A percentile compares a stretch with the other conserved stretches of the same genome.
phyloP scores from a whole-genome alignment of 257 asterid genomes.

The Capsicum baccatum region DNA sequence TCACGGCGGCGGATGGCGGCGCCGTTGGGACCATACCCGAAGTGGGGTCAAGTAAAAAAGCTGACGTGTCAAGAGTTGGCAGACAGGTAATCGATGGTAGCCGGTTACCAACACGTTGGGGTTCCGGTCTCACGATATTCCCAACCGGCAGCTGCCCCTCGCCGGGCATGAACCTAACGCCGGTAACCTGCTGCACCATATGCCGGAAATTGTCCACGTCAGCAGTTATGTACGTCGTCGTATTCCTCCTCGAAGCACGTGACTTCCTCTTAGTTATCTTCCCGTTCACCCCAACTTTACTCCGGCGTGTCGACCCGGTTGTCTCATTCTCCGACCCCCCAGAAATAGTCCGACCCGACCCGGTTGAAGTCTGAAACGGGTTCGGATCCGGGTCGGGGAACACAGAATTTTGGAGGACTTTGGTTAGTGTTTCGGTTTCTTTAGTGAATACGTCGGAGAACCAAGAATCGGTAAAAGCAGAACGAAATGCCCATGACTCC shows the following conservation, averaged over 20 bases:
- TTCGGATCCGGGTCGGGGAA: slow-evolving; percentile 40
- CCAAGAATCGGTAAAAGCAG: slow-evolving; percentile 68
- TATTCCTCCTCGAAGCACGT: slow-evolving; percentile 71
- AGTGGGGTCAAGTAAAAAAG: slow-evolving; percentile 49
- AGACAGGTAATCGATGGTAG: slow-evolving; percentile 36
- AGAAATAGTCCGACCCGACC: slow-evolving; percentile 39
- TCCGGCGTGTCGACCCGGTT: slow-evolving; percentile 41
- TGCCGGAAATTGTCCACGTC: slow-evolving; percentile 86
- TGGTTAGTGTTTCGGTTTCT: slow-evolving; percentile 66
- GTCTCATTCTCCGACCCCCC: slow-evolving; percentile 72
- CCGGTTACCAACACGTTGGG: slow-evolving; percentile 48
- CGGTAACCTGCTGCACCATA: slow-evolving; percentile 98
- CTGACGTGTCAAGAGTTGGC: slow-evolving; percentile 68
- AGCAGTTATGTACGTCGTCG: slow-evolving; percentile 82
- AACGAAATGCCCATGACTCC: slow-evolving; percentile 68
- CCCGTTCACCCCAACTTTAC: slow-evolving; percentile 52
- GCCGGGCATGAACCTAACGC: slow-evolving; percentile 54
- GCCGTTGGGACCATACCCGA: slow-evolving; percentile 28
- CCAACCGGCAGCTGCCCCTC: slow-evolving; percentile 41
- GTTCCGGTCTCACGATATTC: slow-evolving; percentile 66
- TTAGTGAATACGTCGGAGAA: slow-evolving; percentile 50
- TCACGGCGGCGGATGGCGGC: neutral
- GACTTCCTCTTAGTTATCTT: slow-evolving; percentile 71
- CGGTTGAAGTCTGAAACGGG: slow-evolving; percentile 50
- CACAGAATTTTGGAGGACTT: slow-evolving; percentile 60